phyloP scores from a whole-genome alignment of 2,329 filamentous ascomycete species.

The Talaromyces albobiverticillius region DNA sequence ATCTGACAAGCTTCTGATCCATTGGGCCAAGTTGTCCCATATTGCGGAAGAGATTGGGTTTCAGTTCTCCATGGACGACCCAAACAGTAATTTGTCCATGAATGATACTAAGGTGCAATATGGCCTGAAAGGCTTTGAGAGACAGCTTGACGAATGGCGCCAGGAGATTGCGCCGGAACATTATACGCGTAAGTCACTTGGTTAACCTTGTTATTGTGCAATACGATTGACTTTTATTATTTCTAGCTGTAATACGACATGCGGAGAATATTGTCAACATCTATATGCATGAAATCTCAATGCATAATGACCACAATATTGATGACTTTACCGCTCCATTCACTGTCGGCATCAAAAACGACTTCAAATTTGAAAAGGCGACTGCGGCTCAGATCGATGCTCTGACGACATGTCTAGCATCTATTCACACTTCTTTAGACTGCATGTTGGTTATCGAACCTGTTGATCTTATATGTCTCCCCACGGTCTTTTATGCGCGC shows the following conservation, averaged over 20 bases:
- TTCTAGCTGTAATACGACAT: conserved; percentile 62
- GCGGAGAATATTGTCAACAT: conserved; percentile 65
- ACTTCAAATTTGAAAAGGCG: conserved; percentile 28
- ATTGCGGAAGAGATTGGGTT: conserved; percentile 67
- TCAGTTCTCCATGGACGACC: conserved; percentile 67
- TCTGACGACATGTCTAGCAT: conserved; percentile 63
- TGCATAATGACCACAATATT: conserved; percentile 61
- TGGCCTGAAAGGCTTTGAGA: conserved; percentile 63
- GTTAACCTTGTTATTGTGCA: not conserved
- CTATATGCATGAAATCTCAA: conserved; percentile 73
- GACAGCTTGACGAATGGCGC: conserved; percentile 61
- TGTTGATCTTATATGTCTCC: conserved; percentile 59
- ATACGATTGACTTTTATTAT: conserved; percentile 11
- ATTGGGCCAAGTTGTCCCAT: conserved; percentile 58
- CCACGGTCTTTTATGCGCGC: conserved; percentile 69
- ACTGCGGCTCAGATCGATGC: conserved; percentile 64
- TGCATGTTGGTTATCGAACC: conserved; percentile 62
- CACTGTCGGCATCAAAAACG: conserved; percentile 37
- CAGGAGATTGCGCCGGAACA: conserved; percentile 52
- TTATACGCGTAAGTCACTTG: conserved; percentile 51
- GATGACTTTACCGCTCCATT: conserved; percentile 48
- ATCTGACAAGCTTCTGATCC: conserved; percentile 54
- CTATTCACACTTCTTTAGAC: conserved; percentile 65
- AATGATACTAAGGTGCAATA: conserved; percentile 63
- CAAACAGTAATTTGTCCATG: conserved; percentile 51